Base-by-base conservation (phyloP, 176 grass and related monocot species). In the Dendrocalamus sinicus region DNA sequence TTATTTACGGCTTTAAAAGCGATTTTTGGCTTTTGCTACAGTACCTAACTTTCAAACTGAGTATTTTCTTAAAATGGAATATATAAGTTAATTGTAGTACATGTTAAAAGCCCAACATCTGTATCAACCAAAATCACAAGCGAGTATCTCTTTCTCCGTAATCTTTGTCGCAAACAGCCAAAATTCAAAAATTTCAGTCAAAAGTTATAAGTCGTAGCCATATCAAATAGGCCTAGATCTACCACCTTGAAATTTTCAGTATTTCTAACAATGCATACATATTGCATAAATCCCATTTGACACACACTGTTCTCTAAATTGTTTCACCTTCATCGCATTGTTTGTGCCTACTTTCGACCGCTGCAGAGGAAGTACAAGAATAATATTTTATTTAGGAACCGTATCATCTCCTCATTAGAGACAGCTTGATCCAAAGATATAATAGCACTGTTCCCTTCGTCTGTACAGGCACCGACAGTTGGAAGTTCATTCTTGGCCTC, bases 361-460 rank as follows among this genome's bases (percentile, higher is more conserved):
- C 68, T 12, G 6, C 37, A 40, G 50, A 70, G 19, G 64, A 71
- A 47, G 4, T 54, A 39, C 2, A 55, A 6, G 1, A 75, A 64
- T 15, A 15, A 35, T 64, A 77, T 67, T 78, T 86, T 40, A 81
- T 53, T 90, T 65, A 58, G 83, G 26, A 57, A 60, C 44, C 7
- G 0, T 16, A 2, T 16, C 20, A 1, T 75, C 6, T 73, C 28
- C 48, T 80, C 76, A 26, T 48, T 75, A 1, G 22, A 51, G 11
- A 26, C 70, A 60, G 16, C 71, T 76, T 86, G 64, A 81, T 77
- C 83, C 1, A 22, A 70, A 44, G 77, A 62, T 39, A 37, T 23
- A 32, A 35, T 30, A 32, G 30, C 43, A 23, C 43, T 5, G 46
- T 61, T 85, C 43, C 41, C 52, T 50, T 52, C 77, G 19, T 52